Evolutionary conservation across 257 asterid genomes (phyloP).

Genomic region (Fraxinus cuspidata): DNA sequence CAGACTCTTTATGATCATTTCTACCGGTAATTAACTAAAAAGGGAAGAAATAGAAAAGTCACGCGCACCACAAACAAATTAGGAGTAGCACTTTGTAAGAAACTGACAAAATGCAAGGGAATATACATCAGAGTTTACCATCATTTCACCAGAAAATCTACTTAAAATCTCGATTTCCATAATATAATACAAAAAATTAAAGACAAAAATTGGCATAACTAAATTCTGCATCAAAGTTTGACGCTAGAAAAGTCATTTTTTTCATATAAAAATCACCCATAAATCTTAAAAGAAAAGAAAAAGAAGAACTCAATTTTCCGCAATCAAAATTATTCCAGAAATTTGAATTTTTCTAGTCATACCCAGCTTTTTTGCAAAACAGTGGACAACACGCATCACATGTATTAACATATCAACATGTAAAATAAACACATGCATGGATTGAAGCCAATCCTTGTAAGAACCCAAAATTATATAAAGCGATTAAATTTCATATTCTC

Average conservation of each 20-base stretch:
- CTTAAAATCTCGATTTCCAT: background rate
- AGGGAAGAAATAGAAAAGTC: constrained; percentile 4
- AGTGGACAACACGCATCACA: too few relatives aligned
- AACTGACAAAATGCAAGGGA: background rate
- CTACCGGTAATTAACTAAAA: constrained; percentile 39
- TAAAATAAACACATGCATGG: background rate
- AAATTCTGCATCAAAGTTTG: background rate
- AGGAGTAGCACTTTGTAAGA: background rate
- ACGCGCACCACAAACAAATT: background rate
- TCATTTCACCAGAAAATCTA: background rate
- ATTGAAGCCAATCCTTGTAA: background rate
- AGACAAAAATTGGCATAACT: background rate
- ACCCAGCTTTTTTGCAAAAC: too few relatives aligned
- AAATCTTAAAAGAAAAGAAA: background rate
- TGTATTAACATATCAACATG: too few relatives aligned
- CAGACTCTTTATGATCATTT: constrained; percentile 80
- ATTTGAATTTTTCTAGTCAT: too few relatives aligned
- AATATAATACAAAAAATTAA: too few relatives aligned
- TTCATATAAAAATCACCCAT: background rate
- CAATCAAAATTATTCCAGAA: too few relatives aligned
- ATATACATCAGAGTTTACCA: background rate
- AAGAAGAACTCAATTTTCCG: too few relatives aligned
- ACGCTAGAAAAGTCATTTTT: background rate
- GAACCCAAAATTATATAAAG: background rate
- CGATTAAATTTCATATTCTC: background rate